Evolutionary conservation across 768 basidiomycete genomes (phyloP), one percentile per base, ranked within the genome.

Genomic region (Kwoniella botswanensis): DNA sequence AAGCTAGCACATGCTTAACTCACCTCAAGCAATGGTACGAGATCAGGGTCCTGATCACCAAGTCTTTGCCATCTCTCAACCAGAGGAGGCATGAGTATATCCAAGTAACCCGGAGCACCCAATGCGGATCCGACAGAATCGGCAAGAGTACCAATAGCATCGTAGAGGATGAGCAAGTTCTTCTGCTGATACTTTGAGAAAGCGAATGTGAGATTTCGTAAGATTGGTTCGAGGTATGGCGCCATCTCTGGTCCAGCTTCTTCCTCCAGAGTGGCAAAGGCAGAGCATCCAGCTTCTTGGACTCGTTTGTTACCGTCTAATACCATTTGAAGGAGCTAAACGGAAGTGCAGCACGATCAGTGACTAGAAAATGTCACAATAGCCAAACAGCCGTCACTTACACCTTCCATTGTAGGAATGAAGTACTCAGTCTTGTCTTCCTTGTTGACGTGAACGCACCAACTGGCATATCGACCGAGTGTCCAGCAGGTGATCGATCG

Each of bases 401-500:
- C 96, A 21, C 95, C 97, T 87, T 99, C 97, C 90, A 99, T 93
- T 15, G 94, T 96, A 0, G 97, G 97, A 41, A 98, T 90, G 82
- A 99, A 99, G 85, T 91, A 98, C 66, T 87, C 87, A 65, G 87
- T 90, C 84, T 92, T 93, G 86, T 96, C 94, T 63, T 94, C 93
- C 88, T 86, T 29, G 89, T 88, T 80, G 91, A 90, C 78, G 29
- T 82, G 82, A 68, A 86, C 93, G 76, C 92, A 93, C 97, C 97
- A 99, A 79, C 92, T 93, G 42, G 96, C 93, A 84, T 99, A 99
- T 62, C 97, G 91, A 17, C 97, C 96, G n/a, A 99, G 87, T 0
- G 96, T 98, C 97, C 97, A 99, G 83, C 97, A 99, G 17, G 95
- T 94, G 79, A 99, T 99, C 2, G 97, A 98, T 68, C 97, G 91